phyloP scores from a whole-genome alignment of 345 rosid genomes.

The Rhizophora mangle region DNA sequence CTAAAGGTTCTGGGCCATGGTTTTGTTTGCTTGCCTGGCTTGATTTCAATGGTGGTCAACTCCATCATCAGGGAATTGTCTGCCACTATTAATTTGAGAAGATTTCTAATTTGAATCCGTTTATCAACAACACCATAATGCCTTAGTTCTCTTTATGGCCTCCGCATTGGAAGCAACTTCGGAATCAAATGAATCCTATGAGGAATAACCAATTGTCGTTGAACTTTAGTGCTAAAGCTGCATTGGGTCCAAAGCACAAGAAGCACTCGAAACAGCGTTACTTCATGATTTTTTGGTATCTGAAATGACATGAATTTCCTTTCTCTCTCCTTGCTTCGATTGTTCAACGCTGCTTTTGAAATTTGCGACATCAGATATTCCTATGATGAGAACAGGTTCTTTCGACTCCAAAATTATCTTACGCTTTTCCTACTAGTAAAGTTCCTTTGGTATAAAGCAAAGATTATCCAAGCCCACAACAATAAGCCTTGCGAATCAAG shows the following conservation, averaged over 20 bases:
- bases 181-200: conserved; percentile 29
- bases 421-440: no score
- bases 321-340: no score
- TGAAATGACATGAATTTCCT: not conserved
- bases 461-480: no score
- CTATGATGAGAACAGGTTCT: no score
- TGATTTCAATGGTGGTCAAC: conserved; percentile 26
- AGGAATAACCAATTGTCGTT: not conserved
- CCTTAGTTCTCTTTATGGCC: conserved; percentile 24
- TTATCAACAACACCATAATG: conserved; percentile 28
- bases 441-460: no score
- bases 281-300: conserved; percentile 9
- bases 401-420: no score
- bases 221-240: conserved; percentile 26
- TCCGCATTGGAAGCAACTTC: conserved; percentile 33
- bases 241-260: conserved; percentile 30
- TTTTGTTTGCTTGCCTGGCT: not conserved
- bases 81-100: conserved; percentile 7
- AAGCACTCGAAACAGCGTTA: conserved; percentile 10
- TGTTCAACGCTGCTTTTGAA: no score
- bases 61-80: conserved; percentile 7
- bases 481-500: no score
- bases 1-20: not conserved
- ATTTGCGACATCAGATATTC: no score
- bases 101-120: not conserved